Evolutionary conservation across 352 stramenopile species (phyloP), one percentile per base, ranked within the genome.

Genomic region (Phytophthora aleatoria): DNA sequence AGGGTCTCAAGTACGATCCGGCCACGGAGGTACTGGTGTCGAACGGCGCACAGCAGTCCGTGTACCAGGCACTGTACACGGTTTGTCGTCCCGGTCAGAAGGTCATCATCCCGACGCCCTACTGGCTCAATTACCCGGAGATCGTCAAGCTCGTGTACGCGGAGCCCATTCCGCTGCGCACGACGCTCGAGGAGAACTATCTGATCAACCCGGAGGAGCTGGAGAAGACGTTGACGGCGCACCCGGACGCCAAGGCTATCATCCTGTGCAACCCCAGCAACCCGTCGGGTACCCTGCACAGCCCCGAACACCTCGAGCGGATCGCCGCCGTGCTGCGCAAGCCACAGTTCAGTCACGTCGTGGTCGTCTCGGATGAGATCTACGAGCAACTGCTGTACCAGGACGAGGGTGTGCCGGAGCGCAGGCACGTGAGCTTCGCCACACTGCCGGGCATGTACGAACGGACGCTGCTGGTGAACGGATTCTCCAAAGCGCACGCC

Each of bases 181-280:
- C 93, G 2, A 89, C 67, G 31, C 50, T 93, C 9, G 80, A 95
- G 42, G 87, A 98, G 48, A 87, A 92, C 58, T 99, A 97, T 68
- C 71, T 98, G 50, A 82, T 99, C 35, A 91, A 94, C 57, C 79
- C 94, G 1, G 65, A 78, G 31, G 71, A 72, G 31, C 76, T 99
- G 2, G 72, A 90, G 28, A 62, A 67, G 43, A 85, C 81, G 13
- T 65, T 99, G 35, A 77, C 81, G 7, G 69, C 69, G n/a, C 59
- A 86, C 65, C 76, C 86, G 13, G 78, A 87, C n/a, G 73, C 76
- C 48, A 96, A 96, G 68, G 68, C 85, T 8, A 75, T 99, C 13
- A 98, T 99, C 54, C 76, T 99, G 68, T 92, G 94, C 74, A 99
- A 99, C 74, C 97, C 95, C 8, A 98, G 85, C 55, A 99, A 99